A percentile compares a stretch with the other conserved stretches of the same genome.
Evolutionary conservation across 257 asterid genomes (phyloP).

Genomic region (Gynochthodes officinalis): DNA sequence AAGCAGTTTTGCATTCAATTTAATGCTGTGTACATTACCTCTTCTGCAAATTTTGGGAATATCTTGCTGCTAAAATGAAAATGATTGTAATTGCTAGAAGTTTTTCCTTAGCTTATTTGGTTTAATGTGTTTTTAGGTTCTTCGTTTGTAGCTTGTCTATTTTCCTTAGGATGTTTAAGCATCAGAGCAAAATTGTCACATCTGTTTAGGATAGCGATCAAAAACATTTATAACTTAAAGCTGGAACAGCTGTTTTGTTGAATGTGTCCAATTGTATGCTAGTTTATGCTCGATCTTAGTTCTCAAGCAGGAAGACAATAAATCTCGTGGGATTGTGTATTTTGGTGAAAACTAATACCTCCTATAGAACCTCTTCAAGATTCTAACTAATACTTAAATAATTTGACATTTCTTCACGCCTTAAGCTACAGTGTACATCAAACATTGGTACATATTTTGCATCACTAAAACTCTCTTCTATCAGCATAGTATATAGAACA

Average conservation of each 20-base stretch:
- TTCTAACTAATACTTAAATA: neutral
- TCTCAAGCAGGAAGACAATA: neutral
- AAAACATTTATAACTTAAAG: neutral
- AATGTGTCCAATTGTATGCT: neutral
- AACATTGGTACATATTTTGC: neutral
- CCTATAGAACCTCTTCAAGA: neutral
- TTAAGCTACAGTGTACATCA: neutral
- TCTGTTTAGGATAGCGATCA: neutral
- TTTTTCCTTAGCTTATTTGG: neutral
- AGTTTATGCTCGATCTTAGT: neutral
- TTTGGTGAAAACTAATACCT: neutral
- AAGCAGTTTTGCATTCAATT: neutral
- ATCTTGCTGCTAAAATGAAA: neutral
- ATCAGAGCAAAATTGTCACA: neutral
- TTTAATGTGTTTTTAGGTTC: neutral
- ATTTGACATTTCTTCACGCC: neutral
- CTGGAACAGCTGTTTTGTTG: neutral
- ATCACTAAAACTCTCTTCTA: neutral
- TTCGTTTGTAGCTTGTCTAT: neutral
- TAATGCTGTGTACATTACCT: neutral
- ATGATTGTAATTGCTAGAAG: neutral
- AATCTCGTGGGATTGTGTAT: neutral
- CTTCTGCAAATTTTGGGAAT: neutral
- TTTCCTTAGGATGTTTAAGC: too few species aligned
- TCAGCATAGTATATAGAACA: neutral